A percentile compares a stretch with the other conserved stretches of the same genome.
Evolutionary conservation across 371 early-diverging fungal genomes (phyloP).

Genomic region (Blastocladiella emersonii): DNA sequence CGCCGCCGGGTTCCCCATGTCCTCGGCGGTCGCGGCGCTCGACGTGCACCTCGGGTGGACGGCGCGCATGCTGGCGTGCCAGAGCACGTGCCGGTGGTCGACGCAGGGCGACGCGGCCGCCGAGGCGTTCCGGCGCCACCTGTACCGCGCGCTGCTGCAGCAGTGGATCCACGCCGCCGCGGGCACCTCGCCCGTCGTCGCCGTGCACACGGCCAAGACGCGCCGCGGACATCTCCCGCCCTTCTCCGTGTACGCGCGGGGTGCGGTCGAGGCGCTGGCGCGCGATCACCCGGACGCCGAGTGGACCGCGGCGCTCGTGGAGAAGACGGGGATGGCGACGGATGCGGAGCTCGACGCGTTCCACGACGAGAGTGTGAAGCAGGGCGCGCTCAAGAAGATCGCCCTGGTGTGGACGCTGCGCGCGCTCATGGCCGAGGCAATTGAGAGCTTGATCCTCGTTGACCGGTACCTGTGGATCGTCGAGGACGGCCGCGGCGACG

Average conservation of each 20-base stretch:
- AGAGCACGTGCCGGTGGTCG: constrained; percentile 65
- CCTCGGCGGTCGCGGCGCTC: constrained; percentile 18
- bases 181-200: neutral
- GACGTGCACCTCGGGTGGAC: constrained; percentile 42
- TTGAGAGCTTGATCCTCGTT: constrained; percentile 60
- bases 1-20: constrained; percentile 50
- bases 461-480: constrained; percentile 56
- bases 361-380: constrained; percentile 2
- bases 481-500: constrained; percentile 15
- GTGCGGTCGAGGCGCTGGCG: constrained; percentile 32
- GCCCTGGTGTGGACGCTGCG: constrained; percentile 66
- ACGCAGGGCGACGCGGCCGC: constrained; percentile 33
- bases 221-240: neutral
- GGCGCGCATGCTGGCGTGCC: constrained; percentile 68
- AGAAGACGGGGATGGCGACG: neutral
- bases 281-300: neutral
- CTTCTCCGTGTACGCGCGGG: constrained; percentile 16
- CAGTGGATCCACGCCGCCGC: constrained; percentile 8
- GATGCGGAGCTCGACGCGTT: neutral
- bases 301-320: neutral
- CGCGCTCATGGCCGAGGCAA: constrained; percentile 50
- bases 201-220: constrained; percentile 2
- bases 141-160: constrained; percentile 57
- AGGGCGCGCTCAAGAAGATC: constrained; percentile 35
- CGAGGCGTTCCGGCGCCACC: constrained; percentile 52